Percentiles rank a stretch among this genome's conserved stretches.
phyloP scores from a whole-genome alignment of 768 basidiomycete species.

The Chiua virens region DNA sequence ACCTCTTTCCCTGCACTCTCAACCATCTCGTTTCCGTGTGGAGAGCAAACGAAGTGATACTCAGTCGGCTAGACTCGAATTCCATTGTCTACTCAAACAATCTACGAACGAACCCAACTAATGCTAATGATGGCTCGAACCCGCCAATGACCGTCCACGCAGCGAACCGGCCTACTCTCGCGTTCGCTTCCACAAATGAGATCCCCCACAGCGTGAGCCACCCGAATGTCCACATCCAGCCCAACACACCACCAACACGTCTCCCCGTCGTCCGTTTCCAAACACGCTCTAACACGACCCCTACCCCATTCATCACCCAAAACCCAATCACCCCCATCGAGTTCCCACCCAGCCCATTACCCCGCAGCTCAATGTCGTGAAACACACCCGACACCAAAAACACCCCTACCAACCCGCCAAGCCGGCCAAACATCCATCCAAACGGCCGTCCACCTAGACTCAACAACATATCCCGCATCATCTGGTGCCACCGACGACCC shows the following conservation, averaged over 20 bases:
- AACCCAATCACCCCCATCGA: slow-evolving; percentile 43
- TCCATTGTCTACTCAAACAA: no score
- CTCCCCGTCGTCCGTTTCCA: slow-evolving; percentile 44
- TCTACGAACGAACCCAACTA: slow-evolving; percentile 27
- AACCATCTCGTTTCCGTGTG: slow-evolving; percentile 50
- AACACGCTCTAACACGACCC: slow-evolving; percentile 47
- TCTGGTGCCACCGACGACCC: slow-evolving; percentile 65
- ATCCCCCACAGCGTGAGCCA: slow-evolving; percentile 53
- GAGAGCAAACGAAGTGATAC: slow-evolving; percentile 59
- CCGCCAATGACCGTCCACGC: slow-evolving; percentile 10
- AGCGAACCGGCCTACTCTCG: slow-evolving; percentile 12
- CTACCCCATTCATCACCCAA: slow-evolving; percentile 59
- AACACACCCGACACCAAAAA: slow-evolving; percentile 60
- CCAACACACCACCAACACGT: slow-evolving; percentile 45
- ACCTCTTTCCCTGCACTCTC: slow-evolving; percentile 56
- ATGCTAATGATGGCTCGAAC: slow-evolving; percentile 11
- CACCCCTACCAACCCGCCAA: slow-evolving; percentile 52
- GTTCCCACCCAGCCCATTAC: slow-evolving; percentile 49
- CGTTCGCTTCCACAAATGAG: slow-evolving; percentile 42
- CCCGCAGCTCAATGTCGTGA: slow-evolving; percentile 57
- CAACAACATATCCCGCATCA: slow-evolving; percentile 59
- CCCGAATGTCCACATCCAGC: slow-evolving; percentile 48
- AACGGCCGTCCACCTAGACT: slow-evolving; percentile 48
- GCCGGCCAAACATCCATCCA: slow-evolving; percentile 44
- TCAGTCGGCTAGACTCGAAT: no score